Percentiles rank a stretch among this genome's conserved stretches.
Conservation (phyloP, 2,329 filamentous ascomycete genomes). For the Paramyrothecium sp. region DNA sequence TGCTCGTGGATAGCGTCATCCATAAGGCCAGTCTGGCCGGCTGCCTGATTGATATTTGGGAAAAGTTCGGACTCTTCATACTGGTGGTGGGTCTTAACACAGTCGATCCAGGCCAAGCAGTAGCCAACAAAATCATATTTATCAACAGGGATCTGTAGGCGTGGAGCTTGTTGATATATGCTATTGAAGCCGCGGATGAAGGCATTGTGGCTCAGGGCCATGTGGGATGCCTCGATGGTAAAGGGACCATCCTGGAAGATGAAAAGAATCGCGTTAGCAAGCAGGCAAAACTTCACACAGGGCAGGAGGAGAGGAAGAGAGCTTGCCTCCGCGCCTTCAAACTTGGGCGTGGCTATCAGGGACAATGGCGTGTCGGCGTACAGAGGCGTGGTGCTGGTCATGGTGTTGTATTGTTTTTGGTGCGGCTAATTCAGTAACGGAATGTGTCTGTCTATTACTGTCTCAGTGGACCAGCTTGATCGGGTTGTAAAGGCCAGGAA, state of each 20-base stretch:
- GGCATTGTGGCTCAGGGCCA: slow-evolving; percentile 54
- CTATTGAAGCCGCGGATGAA: slow-evolving; percentile 57
- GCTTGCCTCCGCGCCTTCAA: background rate
- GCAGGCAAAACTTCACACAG: background rate
- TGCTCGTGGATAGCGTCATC: slow-evolving; percentile 2
- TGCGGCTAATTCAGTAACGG: too few relatives aligned
- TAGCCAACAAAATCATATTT: slow-evolving; percentile 51
- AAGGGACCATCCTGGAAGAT: slow-evolving; percentile 27
- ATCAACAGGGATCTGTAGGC: slow-evolving; percentile 38
- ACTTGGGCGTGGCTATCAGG: background rate
- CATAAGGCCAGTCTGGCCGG: slow-evolving; percentile 15
- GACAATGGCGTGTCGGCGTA: background rate
- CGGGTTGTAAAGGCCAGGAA: too few relatives aligned
- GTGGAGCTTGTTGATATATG: slow-evolving; percentile 52
- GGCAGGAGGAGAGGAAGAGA: background rate
- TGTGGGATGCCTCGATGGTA: slow-evolving; percentile 51
- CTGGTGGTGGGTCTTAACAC: slow-evolving; percentile 52
- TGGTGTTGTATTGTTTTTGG: too few relatives aligned
- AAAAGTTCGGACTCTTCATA: slow-evolving; percentile 52
- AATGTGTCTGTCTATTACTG: too few relatives aligned
- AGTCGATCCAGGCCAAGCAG: slow-evolving; percentile 48
- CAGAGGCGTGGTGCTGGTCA: background rate
- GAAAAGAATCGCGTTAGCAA: background rate
- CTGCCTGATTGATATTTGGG: slow-evolving; percentile 38
- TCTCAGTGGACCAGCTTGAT: too few relatives aligned